Evolutionary conservation across 2,329 filamentous ascomycete genomes (phyloP), one percentile per base, ranked within the genome.

Genomic region (Fusarium papillatum): DNA sequence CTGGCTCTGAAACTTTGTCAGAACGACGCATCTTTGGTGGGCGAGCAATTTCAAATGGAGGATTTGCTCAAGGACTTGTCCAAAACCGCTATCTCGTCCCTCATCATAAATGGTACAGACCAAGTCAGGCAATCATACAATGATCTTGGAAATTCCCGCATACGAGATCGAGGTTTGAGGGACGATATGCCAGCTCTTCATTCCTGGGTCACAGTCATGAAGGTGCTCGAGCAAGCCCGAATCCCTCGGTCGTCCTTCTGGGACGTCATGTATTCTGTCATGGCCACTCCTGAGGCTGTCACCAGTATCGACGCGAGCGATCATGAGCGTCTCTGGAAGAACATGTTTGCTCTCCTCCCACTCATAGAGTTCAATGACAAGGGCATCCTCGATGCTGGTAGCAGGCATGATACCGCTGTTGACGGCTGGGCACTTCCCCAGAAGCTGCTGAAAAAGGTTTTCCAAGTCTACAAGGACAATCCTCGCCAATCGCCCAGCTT

Each of bases 391-490:
- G 76, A 86, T 59, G 39, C 80, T 19, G 82, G 82, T 6, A 81
- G 75, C 34, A 81, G 83, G 29, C 79, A 83, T 68, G 66, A 80
- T 41, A 39, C 75, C 8, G 60, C 75, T 5, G 76, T 75, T 29
- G 91, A 93, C 69, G 92, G 92, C 31, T 94, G 92, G 92, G 74
- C 78, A 6, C 80, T 93, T 17, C 88, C 91, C 0, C 91, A 92
- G 72, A 87, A 85, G 67, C 79, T 93, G 36, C 73, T 93, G 60
- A 90, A 86, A 74, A 86, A 87, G 9, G 86, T 93, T 16, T 92
- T 93, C 66, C 82, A 89, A 24, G 78, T 92, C 3, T 94, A 93
- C 78, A 85, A 86, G 71, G 82, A 83, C n/a, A 90, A 91, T 66
- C 78, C 82, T 4, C 86, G 86, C 26, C 92, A 93, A 76, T 82